Evolutionary conservation across 768 basidiomycete genomes (phyloP).

Genomic region (Mycena kentingensis): DNA sequence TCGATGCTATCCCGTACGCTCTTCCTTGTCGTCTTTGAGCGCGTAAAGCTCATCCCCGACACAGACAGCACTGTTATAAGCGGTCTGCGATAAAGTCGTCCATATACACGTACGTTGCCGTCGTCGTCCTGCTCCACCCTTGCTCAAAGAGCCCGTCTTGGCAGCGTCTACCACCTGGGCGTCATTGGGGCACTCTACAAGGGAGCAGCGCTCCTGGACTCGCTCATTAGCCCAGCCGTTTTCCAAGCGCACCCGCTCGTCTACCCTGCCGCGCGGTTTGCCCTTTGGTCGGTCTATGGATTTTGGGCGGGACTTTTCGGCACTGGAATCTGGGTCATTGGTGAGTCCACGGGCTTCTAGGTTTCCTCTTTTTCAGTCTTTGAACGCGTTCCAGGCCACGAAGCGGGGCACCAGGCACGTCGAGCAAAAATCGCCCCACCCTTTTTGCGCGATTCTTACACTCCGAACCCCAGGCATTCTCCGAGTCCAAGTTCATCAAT

Average conservation of each 20-base stretch:
- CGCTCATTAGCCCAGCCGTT: slow-evolving; percentile 55
- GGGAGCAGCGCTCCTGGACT: slow-evolving; percentile 62
- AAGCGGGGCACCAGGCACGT: slow-evolving; percentile 96
- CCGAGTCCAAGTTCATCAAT: slow-evolving; percentile 87
- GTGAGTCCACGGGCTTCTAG: not conserved
- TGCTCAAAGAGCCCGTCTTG: slow-evolving; percentile 1
- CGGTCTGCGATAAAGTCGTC: slow-evolving; percentile 81
- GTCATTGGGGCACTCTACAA: slow-evolving; percentile 73
- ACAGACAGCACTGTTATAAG: slow-evolving; percentile 86
- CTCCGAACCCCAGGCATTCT: no score
- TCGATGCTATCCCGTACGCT: slow-evolving; percentile 74
- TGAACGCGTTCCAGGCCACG: slow-evolving; percentile 60
- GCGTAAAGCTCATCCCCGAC: slow-evolving; percentile 3
- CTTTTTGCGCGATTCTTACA: no score
- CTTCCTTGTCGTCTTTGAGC: slow-evolving; percentile 6
- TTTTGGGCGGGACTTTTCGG: slow-evolving; percentile 81
- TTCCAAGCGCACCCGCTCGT: slow-evolving; percentile 58
- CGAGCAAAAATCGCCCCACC: no score
- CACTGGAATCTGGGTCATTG: slow-evolving; percentile 93
- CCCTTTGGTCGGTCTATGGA: slow-evolving; percentile 77
- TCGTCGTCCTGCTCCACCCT: not conserved
- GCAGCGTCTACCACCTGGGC: slow-evolving; percentile 71
- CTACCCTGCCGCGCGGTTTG: slow-evolving; percentile 60
- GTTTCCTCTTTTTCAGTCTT: not conserved
- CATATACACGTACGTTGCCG: slow-evolving; percentile 65